A percentile compares a stretch with the other conserved stretches of the same genome.
Evolutionary conservation across 2,329 filamentous ascomycete genomes (phyloP).

Genomic region (Beauveria scarabaeidicola): DNA sequence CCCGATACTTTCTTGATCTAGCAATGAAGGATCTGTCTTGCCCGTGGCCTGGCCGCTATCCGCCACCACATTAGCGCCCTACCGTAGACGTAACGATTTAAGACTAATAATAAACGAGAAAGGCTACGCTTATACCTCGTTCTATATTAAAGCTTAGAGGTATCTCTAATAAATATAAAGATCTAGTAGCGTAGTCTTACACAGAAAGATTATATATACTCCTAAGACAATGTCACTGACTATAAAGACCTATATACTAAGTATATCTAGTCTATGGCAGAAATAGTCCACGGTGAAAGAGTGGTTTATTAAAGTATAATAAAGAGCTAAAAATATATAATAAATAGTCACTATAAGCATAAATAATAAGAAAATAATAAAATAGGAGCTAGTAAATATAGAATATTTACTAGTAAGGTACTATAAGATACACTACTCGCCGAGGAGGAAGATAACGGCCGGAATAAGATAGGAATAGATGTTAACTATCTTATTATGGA

Average conservation of each 20-base stretch:
- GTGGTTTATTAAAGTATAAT: slow-evolving; percentile 20
- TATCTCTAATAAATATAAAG: slow-evolving; percentile 18
- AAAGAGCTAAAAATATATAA: slow-evolving; percentile 15
- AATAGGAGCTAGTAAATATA: no score
- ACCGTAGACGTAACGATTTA: no score
- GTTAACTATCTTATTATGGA: slow-evolving; percentile 24
- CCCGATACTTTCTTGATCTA: no score
- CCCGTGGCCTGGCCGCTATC: no score
- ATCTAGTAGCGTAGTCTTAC: slow-evolving; percentile 18
- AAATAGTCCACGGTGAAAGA: slow-evolving; percentile 15
- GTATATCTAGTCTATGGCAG: slow-evolving; percentile 17
- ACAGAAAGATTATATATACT: slow-evolving; percentile 22
- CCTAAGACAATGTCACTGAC: slow-evolving; percentile 18
- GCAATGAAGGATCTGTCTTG: no score
- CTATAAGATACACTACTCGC: no score
- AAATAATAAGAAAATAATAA: no score
- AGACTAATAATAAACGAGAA: no score
- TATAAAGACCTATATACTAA: slow-evolving; percentile 17
- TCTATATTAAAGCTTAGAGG: no score
- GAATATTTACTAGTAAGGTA: no score
- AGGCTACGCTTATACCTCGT: no score
- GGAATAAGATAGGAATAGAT: slow-evolving; percentile 23
- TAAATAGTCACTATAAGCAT: slow-evolving; percentile 15
- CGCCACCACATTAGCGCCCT: no score
- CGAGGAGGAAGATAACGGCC: slow-evolving; percentile 24